Percentiles rank a stretch among this genome's conserved stretches.
Conservation (phyloP, 495 filamentous ascomycete genomes). For the Aspergillus haitiensis region DNA sequence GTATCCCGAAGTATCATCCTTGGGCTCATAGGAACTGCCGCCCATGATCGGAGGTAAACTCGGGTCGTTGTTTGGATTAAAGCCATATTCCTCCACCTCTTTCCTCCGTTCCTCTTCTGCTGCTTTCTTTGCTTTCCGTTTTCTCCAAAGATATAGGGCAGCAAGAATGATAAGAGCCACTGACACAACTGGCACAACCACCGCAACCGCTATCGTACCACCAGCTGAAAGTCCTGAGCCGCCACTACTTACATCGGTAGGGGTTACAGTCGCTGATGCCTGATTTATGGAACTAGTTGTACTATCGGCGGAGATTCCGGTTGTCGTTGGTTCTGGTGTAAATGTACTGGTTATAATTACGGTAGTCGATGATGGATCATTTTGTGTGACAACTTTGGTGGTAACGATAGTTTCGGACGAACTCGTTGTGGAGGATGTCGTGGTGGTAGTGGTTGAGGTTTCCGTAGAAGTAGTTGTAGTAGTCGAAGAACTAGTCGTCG, state of each 20-base stretch:
- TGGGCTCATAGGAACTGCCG: slow-evolving; percentile 53
- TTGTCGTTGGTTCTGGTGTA: slow-evolving; percentile 22
- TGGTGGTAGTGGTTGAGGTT: slow-evolving; percentile 28
- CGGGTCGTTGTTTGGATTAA: slow-evolving; percentile 93
- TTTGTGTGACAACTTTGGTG: slow-evolving; percentile 11
- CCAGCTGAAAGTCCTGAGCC: slow-evolving; percentile 54
- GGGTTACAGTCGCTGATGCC: slow-evolving; percentile 27
- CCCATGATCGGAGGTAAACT: slow-evolving; percentile 66
- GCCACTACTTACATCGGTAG: slow-evolving; percentile 29
- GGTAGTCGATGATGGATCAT: slow-evolving; percentile 10
- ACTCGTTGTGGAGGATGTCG: slow-evolving; percentile 26
- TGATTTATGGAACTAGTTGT: slow-evolving; percentile 35
- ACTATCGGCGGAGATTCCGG: slow-evolving; percentile 17
- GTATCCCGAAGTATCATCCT: slow-evolving; percentile 78
- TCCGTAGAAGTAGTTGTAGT: slow-evolving; percentile 25
- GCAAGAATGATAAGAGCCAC: slow-evolving; percentile 78
- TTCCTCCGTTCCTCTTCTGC: slow-evolving; percentile 86
- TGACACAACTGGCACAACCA: slow-evolving; percentile 87
- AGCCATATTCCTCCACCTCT: slow-evolving; percentile 94
- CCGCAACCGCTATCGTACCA: slow-evolving; percentile 84
- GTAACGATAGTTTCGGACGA: slow-evolving; percentile 6
- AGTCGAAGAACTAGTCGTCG: slow-evolving; percentile 22
- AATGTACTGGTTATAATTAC: slow-evolving; percentile 35
- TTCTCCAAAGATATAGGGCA: slow-evolving; percentile 82
- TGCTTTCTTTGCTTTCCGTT: slow-evolving; percentile 77